These are phyloP conservation scores for Cladosporium austrohemisphaericum DNA, from an alignment of 2,329 filamentous ascomycete genomes.

Conservation along the genomic window DNA sequence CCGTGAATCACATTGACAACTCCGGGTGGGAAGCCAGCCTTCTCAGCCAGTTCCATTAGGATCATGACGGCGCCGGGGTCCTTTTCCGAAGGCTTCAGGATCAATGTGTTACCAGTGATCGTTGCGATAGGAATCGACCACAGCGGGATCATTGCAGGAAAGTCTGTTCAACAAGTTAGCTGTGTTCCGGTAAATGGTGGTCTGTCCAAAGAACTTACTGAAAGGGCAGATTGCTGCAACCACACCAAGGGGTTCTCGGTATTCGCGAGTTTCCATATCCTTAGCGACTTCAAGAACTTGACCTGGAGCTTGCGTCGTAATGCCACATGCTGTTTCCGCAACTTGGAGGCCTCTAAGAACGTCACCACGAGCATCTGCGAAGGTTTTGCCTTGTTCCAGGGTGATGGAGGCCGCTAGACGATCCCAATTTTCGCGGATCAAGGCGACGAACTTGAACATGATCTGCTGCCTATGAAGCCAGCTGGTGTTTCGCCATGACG, in stretches of 20 bases:
- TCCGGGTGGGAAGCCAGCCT: constrained; percentile 77
- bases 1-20: constrained; percentile 82
- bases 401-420: constrained; percentile 81
- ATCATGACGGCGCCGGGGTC: constrained; percentile 85
- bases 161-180: constrained; percentile 47
- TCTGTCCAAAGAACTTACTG: constrained; percentile 35
- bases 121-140: constrained; percentile 85
- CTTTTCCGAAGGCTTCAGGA: constrained; percentile 81
- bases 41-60: constrained; percentile 70
- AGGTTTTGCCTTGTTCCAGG: constrained; percentile 83
- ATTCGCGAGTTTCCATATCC: constrained; percentile 84
- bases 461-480: constrained; percentile 73
- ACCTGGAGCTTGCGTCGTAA: constrained; percentile 76
- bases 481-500: constrained; percentile 67
- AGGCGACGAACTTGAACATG: constrained; percentile 78
- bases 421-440: constrained; percentile 83
- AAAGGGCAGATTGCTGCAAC: constrained; percentile 84
- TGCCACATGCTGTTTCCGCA: constrained; percentile 75
- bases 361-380: constrained; percentile 77
- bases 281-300: constrained; percentile 81
- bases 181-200: too few relatives aligned
- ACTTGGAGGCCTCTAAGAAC: constrained; percentile 80
- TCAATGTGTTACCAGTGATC: constrained; percentile 75
- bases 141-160: constrained; percentile 85
- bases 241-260: constrained; percentile 76